Evolutionary conservation across 73 alveolate genomes (phyloP).

Genomic region (Symbiodinium pilosum): DNA sequence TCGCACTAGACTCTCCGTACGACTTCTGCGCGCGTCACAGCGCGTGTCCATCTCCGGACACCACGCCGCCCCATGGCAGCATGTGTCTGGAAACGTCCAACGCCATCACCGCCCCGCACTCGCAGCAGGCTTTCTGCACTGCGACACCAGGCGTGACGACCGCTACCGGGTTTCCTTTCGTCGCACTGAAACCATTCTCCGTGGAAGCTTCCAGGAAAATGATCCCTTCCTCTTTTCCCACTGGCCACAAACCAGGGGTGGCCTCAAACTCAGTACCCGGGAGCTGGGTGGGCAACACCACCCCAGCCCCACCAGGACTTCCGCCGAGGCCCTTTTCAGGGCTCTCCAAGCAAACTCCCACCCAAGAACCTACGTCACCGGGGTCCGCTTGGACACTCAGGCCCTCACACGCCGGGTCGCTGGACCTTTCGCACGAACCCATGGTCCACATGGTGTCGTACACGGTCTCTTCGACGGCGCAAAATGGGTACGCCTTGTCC

Average conservation of each 20-base stretch:
- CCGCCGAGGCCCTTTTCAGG: neutral
- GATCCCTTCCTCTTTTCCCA: neutral
- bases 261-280: neutral
- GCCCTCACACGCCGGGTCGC: neutral
- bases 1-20: neutral
- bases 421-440: too few species aligned
- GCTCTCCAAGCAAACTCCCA: neutral
- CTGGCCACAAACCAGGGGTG: neutral
- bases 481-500: neutral
- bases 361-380: neutral
- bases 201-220: neutral
- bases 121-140: neutral
- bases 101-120: neutral
- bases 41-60: neutral
- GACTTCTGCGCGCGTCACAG: neutral
- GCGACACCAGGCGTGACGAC: neutral
- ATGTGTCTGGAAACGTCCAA: neutral
- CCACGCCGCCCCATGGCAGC: neutral
- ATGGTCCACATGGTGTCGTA: neutral
- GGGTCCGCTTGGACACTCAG: neutral
- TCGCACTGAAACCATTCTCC: neutral
- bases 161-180: neutral
- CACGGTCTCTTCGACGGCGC: neutral
- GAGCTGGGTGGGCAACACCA: neutral
- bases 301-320: neutral